Percentiles rank a stretch among this genome's conserved stretches.
phyloP scores from a whole-genome alignment of 192 early-diverging fungal genomes.

The Dissophora ornata region DNA sequence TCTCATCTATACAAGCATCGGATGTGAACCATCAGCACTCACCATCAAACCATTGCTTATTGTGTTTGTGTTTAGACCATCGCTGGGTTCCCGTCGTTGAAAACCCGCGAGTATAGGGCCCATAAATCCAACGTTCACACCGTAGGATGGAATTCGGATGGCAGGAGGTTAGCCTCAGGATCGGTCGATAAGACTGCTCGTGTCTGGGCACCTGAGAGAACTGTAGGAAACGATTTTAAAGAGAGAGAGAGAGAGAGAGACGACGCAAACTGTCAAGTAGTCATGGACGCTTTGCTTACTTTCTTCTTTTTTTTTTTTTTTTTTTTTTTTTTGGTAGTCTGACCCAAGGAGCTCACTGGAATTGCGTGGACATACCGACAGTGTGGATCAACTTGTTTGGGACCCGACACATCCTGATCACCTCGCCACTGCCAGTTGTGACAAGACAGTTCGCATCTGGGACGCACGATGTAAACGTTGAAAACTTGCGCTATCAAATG shows the following conservation, averaged over 20 bases:
- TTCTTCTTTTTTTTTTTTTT: not conserved
- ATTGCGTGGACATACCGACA: conserved; percentile 80
- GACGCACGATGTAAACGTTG: conserved; percentile 80
- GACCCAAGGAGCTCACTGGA: conserved; percentile 70
- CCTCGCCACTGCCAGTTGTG: conserved; percentile 80
- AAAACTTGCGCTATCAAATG: too few relatives aligned
- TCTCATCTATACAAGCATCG: too few relatives aligned
- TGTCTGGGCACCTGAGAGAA: conserved; percentile 73
- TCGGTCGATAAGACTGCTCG: conserved; percentile 81
- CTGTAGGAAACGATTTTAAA: conserved; percentile 44
- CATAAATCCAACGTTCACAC: conserved; percentile 73
- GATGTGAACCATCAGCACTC: not conserved
- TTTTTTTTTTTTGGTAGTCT: conserved; percentile 32
- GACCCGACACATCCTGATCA: conserved; percentile 77
- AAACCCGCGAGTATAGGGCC: conserved; percentile 64
- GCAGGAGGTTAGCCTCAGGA: conserved; percentile 73
- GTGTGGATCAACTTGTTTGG: conserved; percentile 84
- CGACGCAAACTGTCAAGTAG: not conserved
- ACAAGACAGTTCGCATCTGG: conserved; percentile 85
- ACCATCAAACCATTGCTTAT: too few relatives aligned
- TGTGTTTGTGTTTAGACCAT: conserved; percentile 38
- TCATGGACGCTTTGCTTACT: not conserved
- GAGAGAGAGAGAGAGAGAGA: too few relatives aligned
- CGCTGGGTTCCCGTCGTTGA: conserved; percentile 52
- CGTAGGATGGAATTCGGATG: conserved; percentile 81